Evolutionary conservation across 371 early-diverging fungal species (phyloP), one percentile per base, ranked within the genome.

Genomic region (Mucor indicus): DNA sequence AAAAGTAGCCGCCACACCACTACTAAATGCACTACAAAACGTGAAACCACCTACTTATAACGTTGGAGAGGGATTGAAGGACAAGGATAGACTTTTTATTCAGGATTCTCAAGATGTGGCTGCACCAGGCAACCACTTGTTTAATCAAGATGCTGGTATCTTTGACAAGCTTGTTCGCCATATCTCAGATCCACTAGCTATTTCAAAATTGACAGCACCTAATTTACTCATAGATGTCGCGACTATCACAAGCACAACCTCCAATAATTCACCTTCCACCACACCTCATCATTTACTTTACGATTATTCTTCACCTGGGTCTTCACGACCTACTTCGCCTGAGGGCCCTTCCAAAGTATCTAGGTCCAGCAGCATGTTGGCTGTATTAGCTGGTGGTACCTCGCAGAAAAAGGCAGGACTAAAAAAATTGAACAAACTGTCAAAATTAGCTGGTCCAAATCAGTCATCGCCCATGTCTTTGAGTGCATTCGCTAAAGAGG

Each of bases 221-320:
- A 75, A 75, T 50, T 53, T 75, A 29, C 39, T 64, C 24, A 60
- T 66, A 3, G 75, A 75, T 44, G 56, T 68, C n/a, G 62, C 60
- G 12, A 41, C 53, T 15, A 38, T 46, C 11, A 30, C 39, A 3
- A 49, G 22, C 41, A 17, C 22, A 9, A 9, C 4, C 4, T 13
- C 9, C 35, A 33, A 33, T 15, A 11, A 27, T 7, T 27, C 11
- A 7, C 7, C 7, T 27, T 27, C 37, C 39, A n/a, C 22, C 43
- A n/a, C n/a, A n/a, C n/a, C n/a, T n/a, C n/a, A n/a, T n/a, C n/a
- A n/a, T n/a, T n/a, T n/a, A n/a, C n/a, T n/a, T n/a, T n/a, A n/a
- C n/a, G n/a, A n/a, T n/a, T n/a, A n/a, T n/a, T n/a, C n/a, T n/a
- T n/a, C n/a, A n/a, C n/a, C n/a, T n/a, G n/a, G n/a, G n/a, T 54